A percentile compares a stretch with the other conserved stretches of the same genome.
These are phyloP conservation scores for Annulohypoxylon nitens DNA, from an alignment of 495 filamentous ascomycete genomes.

Conservation along the genomic window DNA sequence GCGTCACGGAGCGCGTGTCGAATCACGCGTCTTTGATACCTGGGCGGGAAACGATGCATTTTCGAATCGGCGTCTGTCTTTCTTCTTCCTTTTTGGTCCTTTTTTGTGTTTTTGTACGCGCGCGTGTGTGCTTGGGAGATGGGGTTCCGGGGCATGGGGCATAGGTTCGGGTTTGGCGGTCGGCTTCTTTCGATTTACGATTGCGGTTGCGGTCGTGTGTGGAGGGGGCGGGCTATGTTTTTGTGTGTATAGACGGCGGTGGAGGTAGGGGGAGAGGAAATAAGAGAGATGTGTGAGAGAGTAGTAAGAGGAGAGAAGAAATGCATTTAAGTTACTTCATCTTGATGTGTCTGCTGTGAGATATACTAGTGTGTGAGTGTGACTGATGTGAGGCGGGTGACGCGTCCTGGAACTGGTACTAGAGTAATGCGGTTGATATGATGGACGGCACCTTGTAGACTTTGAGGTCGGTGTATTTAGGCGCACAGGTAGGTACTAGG, in stretches of 20 bases:
- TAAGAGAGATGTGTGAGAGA: neutral
- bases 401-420: neutral
- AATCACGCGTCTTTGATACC: neutral
- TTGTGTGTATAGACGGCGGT: neutral
- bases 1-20: neutral
- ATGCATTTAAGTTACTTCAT: slow-evolving; percentile 8
- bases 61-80: neutral
- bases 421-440: neutral
- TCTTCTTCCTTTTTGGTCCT: neutral
- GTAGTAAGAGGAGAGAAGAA: neutral
- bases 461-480: too few species aligned
- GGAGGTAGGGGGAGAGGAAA: neutral
- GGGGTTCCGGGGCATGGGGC: neutral
- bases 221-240: neutral
- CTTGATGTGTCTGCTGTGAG: neutral
- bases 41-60: slow-evolving; percentile 14
- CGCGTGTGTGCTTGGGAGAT: neutral
- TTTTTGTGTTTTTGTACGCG: neutral
- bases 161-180: neutral
- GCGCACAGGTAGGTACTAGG: too few species aligned
- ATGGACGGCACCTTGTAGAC: neutral
- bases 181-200: neutral
- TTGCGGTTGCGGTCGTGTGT: neutral
- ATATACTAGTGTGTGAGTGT: neutral
- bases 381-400: neutral